Percentiles rank a stretch among this genome's conserved stretches.
phyloP scores from a whole-genome alignment of 495 filamentous ascomycete species.

The Neohortaea acidophila region DNA sequence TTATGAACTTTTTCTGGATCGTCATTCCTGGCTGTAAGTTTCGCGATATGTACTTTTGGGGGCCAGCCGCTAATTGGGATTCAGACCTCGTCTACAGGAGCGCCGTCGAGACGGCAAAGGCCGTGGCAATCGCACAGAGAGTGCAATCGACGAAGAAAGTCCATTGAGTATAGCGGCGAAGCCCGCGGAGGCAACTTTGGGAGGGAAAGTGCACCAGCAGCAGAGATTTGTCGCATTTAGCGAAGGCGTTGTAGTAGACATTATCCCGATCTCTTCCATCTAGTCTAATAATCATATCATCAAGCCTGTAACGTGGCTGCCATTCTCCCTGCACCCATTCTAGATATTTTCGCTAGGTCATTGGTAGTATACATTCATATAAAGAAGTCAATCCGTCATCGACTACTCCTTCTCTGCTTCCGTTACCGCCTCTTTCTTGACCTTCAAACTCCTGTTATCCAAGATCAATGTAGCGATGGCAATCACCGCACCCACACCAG shows the following conservation, averaged over 20 bases:
- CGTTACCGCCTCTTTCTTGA: neutral
- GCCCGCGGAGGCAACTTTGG: too few relatives aligned
- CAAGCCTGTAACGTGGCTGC: neutral
- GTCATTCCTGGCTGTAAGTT: slow-evolving; percentile 44
- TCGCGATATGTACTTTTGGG: neutral
- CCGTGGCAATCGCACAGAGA: slow-evolving; percentile 1
- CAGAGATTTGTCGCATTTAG: neutral
- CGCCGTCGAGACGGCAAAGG: slow-evolving; percentile 5
- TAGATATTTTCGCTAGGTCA: neutral
- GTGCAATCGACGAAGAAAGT: slow-evolving; percentile 9
- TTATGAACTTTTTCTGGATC: slow-evolving; percentile 79
- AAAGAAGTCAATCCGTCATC: neutral
- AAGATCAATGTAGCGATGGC: slow-evolving; percentile 17
- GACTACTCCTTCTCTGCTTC: slow-evolving; percentile 1
- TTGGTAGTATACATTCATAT: neutral
- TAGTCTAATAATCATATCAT: neutral
- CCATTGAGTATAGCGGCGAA: too few relatives aligned
- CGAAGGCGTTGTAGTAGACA: neutral
- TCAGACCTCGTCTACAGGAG: slow-evolving; percentile 12
- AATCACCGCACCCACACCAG: slow-evolving; percentile 5
- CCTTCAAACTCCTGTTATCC: slow-evolving; percentile 12
- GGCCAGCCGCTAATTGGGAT: neutral
- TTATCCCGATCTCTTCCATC: neutral
- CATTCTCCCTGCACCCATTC: too few relatives aligned
- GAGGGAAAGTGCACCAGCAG: neutral